Percentiles rank a stretch among this genome's conserved stretches.
Conservation (phyloP, 2,329 filamentous ascomycete genomes). For the Trichophaea hybrida region DNA sequence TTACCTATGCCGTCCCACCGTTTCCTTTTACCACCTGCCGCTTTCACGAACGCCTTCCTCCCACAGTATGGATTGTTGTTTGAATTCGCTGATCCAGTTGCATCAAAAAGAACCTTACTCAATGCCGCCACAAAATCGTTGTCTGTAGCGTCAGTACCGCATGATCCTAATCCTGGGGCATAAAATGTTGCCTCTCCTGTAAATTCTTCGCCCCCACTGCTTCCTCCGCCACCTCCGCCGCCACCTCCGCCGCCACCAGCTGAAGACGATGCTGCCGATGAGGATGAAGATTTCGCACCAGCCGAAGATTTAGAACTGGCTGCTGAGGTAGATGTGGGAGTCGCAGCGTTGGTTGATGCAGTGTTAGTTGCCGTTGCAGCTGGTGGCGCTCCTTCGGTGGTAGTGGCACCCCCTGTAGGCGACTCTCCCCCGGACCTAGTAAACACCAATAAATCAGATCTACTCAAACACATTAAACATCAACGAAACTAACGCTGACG, state of each 20-base stretch:
- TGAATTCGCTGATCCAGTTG: constrained; percentile 22
- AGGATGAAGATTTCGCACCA: constrained; percentile 2
- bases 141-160: constrained; percentile 24
- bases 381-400: neutral
- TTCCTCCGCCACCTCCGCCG: constrained; percentile 1
- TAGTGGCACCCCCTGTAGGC: neutral
- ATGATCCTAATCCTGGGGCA: constrained; percentile 24
- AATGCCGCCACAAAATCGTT: constrained; percentile 25
- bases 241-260: too few relatives aligned
- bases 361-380: neutral
- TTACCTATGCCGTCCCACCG: constrained; percentile 1
- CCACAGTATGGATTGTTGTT: constrained; percentile 27
- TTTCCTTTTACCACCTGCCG: constrained; percentile 2
- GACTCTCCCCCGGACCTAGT: neutral
- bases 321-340: neutral
- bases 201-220: constrained; percentile 17
- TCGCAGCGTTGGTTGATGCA: neutral
- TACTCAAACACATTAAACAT: neutral
- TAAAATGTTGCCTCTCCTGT: constrained; percentile 26
- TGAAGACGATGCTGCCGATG: constrained; percentile 7
- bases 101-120: constrained; percentile 24
- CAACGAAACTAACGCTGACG: neutral
- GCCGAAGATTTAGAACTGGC: constrained; percentile 1
- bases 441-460: neutral
- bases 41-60: constrained; percentile 23